These are phyloP conservation scores for Penicillium sp. DNA, from an alignment of 2,329 filamentous ascomycete genomes.

Conservation along the genomic window DNA sequence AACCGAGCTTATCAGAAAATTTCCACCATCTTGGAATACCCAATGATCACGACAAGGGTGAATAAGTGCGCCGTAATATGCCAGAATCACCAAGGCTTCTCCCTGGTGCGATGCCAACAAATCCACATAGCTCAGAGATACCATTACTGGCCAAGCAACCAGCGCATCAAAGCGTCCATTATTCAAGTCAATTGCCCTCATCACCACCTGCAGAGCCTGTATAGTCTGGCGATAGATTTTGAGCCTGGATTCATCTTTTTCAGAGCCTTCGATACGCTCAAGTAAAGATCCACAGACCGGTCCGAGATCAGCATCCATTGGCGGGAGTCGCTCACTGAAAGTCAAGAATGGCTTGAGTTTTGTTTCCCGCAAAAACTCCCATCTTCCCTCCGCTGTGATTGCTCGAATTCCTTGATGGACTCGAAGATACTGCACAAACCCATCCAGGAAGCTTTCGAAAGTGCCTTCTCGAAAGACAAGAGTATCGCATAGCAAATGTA, in stretches of 20 bases:
- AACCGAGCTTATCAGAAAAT: constrained; percentile 29
- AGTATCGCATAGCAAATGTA: constrained; percentile 53
- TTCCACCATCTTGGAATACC: constrained; percentile 36
- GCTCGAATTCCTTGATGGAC: constrained; percentile 31
- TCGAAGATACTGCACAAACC: constrained; percentile 27
- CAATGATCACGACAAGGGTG: constrained; percentile 39
- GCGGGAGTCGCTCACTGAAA: background rate
- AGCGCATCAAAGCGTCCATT: background rate
- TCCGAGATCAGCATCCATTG: constrained; percentile 2
- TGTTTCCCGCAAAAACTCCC: constrained; percentile 18
- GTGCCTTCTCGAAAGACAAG: constrained; percentile 42
- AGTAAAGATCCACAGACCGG: constrained; percentile 8
- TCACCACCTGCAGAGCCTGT: background rate
- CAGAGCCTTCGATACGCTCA: constrained; percentile 10
- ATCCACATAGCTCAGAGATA: constrained; percentile 32
- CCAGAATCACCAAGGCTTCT: constrained; percentile 42
- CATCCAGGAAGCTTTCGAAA: constrained; percentile 41
- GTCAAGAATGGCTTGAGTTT: constrained; percentile 13
- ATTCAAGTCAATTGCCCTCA: background rate
- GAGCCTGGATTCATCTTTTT: background rate
- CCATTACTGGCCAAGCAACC: constrained; percentile 32
- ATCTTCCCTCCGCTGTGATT: constrained; percentile 15
- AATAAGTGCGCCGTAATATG: constrained; percentile 42
- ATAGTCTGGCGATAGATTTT: background rate
- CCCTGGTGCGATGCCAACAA: constrained; percentile 30